phyloP scores from a whole-genome alignment of 2,329 filamentous ascomycete species.

The Rosellinia necatrix region DNA sequence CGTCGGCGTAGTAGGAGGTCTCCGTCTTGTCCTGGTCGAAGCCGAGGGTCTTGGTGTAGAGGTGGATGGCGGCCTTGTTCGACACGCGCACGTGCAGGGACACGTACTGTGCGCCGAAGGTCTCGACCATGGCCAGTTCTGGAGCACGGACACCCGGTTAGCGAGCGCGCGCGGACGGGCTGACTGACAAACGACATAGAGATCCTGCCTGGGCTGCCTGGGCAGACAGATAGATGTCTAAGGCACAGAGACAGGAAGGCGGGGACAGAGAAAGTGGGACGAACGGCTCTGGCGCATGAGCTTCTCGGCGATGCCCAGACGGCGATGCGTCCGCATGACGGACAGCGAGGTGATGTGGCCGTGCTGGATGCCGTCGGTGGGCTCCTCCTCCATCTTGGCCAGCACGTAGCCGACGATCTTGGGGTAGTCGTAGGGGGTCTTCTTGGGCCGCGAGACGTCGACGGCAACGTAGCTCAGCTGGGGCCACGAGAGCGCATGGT shows the following conservation, averaged over 20 bases:
- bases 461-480: constrained; percentile 97
- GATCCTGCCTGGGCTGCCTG: no score
- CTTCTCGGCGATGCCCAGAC: constrained; percentile 93
- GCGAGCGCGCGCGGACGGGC: neutral
- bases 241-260: neutral
- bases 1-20: constrained; percentile 93
- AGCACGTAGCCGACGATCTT: constrained; percentile 99
- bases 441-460: constrained; percentile 79
- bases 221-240: neutral
- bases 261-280: neutral
- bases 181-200: neutral
- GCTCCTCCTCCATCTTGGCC: constrained; percentile 99
- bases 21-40: constrained; percentile 89
- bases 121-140: constrained; percentile 97
- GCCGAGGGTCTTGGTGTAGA: constrained; percentile 90
- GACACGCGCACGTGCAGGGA: constrained; percentile 94
- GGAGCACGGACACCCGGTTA: no score
- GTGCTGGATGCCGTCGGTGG: constrained; percentile 85
- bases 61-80: constrained; percentile 86
- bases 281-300: constrained; percentile 89
- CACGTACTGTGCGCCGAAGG: constrained; percentile 88
- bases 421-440: constrained; percentile 83
- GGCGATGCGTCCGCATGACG: constrained; percentile 93
- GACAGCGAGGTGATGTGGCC: constrained; percentile 95
- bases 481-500: constrained; percentile 97